These are phyloP conservation scores for Phaffomyces opuntiae DNA, from an alignment of 805 yeast species.

Conservation along the genomic window DNA sequence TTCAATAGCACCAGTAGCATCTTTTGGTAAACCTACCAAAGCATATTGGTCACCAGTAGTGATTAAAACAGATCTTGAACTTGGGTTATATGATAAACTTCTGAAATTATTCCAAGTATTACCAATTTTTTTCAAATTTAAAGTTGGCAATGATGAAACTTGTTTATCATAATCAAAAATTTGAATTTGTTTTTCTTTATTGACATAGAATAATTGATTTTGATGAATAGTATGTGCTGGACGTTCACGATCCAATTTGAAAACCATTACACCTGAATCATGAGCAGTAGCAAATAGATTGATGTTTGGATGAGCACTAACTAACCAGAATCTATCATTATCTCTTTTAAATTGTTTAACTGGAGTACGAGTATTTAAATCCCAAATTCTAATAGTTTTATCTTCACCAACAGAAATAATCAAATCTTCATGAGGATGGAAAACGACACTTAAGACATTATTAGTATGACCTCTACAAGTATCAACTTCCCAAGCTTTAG, in stretches of 20 bases:
- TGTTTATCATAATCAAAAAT: constrained; percentile 61
- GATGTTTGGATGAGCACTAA: constrained; percentile 82
- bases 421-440: constrained; percentile 91
- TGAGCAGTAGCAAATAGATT: constrained; percentile 95
- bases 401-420: constrained; percentile 94
- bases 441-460: constrained; percentile 79
- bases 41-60: constrained; percentile 76
- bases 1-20: constrained; percentile 88
- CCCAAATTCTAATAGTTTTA: constrained; percentile 96
- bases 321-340: constrained; percentile 89
- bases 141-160: constrained; percentile 66
- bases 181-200: constrained; percentile 82
- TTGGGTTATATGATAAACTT: constrained; percentile 82
- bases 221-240: constrained; percentile 79
- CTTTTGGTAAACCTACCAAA: constrained; percentile 72
- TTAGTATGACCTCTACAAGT: constrained; percentile 97
- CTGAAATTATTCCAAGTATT: constrained; percentile 81
- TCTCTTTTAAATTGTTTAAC: constrained; percentile 93
- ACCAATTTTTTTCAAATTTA: constrained; percentile 79
- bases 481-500: constrained; percentile 99
- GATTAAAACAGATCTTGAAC: constrained; percentile 80
- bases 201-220: constrained; percentile 68
- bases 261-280: constrained; percentile 96
- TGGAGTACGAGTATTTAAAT: constrained; percentile 85
- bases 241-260: constrained; percentile 94